phyloP scores from a whole-genome alignment of 2,329 filamentous ascomycete species.

The Colletotrichum chrysophilum region DNA sequence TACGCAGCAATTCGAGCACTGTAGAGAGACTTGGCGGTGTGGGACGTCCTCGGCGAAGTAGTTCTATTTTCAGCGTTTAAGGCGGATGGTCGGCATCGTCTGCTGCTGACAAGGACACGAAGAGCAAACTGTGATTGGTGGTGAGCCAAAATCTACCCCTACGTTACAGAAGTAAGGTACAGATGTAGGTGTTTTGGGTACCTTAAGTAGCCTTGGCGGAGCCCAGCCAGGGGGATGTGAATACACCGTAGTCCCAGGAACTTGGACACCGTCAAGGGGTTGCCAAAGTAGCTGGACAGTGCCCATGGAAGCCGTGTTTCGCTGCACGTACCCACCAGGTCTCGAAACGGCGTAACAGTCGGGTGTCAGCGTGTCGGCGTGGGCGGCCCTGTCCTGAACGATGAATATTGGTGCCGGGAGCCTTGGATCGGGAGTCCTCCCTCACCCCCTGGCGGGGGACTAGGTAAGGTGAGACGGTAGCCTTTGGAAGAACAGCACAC shows the following conservation, averaged over 20 bases:
- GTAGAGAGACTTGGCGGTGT: not conserved
- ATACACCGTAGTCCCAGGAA: not conserved
- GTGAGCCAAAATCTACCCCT: not conserved
- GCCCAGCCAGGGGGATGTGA: not conserved
- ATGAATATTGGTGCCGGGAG: not conserved
- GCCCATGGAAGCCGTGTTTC: not conserved
- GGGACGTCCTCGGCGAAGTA: not conserved
- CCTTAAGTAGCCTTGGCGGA: not conserved
- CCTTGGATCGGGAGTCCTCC: not conserved
- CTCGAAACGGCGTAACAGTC: not conserved
- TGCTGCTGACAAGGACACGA: not conserved
- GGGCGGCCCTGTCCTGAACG: not conserved
- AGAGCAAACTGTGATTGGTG: not conserved
- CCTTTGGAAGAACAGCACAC: not conserved
- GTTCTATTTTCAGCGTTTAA: conserved; percentile 4
- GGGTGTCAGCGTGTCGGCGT: not conserved
- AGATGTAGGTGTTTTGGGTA: too few species aligned
- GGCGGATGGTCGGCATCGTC: not conserved
- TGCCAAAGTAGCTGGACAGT: not conserved
- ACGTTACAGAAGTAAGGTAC: not conserved
- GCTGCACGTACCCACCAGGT: not conserved
- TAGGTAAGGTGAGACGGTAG: not conserved
- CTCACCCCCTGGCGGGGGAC: not conserved
- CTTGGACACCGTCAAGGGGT: not conserved
- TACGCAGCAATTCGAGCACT: not conserved